Percentiles rank a stretch among this genome's conserved stretches.
phyloP scores from a whole-genome alignment of 2,329 filamentous ascomycete species.

The Macroventuria anomochaeta region DNA sequence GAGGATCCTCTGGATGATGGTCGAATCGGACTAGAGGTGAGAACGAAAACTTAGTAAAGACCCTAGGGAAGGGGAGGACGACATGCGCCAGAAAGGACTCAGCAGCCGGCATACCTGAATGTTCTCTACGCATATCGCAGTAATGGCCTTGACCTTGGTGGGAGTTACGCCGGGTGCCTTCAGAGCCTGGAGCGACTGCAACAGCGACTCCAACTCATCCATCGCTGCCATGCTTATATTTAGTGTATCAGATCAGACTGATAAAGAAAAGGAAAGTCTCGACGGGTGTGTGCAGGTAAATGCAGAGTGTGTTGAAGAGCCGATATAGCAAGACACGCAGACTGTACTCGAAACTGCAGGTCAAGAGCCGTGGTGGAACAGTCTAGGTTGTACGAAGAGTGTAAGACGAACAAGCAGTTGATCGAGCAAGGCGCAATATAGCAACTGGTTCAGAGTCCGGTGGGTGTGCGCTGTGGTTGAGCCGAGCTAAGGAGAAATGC shows the following conservation, averaged over 20 bases:
- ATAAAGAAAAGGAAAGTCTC: constrained; percentile 25
- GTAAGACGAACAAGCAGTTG: constrained; percentile 34
- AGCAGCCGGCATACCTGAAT: constrained; percentile 40
- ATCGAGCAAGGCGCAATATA: constrained; percentile 25
- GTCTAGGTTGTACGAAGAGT: constrained; percentile 38
- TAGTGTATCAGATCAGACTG: constrained; percentile 33
- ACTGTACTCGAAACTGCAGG: constrained; percentile 36
- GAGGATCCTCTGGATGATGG: constrained; percentile 94
- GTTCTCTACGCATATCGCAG: constrained; percentile 76
- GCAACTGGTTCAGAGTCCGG: constrained; percentile 25
- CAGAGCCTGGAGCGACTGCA: constrained; percentile 88
- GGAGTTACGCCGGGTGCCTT: constrained; percentile 95
- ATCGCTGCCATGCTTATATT: constrained; percentile 68
- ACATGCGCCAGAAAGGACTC: constrained; percentile 15
- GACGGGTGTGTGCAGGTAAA: constrained; percentile 15
- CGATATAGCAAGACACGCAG: constrained; percentile 33
- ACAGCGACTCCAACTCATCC: constrained; percentile 86
- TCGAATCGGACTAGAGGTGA: constrained; percentile 79
- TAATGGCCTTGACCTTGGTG: constrained; percentile 87
- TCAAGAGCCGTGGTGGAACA: constrained; percentile 28
- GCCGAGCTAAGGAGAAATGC: constrained; percentile 28
- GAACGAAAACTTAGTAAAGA: constrained; percentile 34
- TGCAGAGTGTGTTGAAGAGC: constrained; percentile 22
- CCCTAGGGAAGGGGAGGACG: constrained; percentile 17
- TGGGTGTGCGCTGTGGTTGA: constrained; percentile 27